Evolutionary conservation across 768 basidiomycete species (phyloP), one percentile per base, ranked within the genome.

Genomic region (Hygrocybe coccinea): DNA sequence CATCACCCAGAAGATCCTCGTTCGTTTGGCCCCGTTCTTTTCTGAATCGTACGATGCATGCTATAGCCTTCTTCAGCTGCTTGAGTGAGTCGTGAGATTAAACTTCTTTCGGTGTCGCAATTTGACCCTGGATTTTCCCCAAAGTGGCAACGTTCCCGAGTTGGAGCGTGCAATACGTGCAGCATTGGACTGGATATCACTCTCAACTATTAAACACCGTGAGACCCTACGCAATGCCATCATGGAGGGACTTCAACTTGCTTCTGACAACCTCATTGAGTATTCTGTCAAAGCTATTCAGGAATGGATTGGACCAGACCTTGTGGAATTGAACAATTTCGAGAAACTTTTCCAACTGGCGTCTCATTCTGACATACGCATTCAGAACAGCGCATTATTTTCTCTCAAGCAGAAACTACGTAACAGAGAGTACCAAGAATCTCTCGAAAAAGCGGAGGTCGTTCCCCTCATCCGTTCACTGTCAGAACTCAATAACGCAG

Each of bases 261-360:
- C 62, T 22, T 62, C 62, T 5, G 56, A 61, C 14, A 39, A 21
- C 21, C 34, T 63, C 19, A 55, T 59, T 34, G 57, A 63, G 45
- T 60, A 49, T 39, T 34, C 62, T 11, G 57, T 35, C 38, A 38
- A 49, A 35, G 62, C 62, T 11, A 61, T 63, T 22, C 51, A 57
- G 34, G 55, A 57, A 21, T 63, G 62, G 62, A 55, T 63, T 25
- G 62, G 62, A 17, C 60, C 60, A 33, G 62, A 63, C 36, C 62
- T 63, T 37, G 55, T 57, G 5, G 45, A 59, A 36, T 34, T 59
- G 36, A 61, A 61, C 48, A 47, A 63, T 36, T 61, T 61, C 37
- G 25, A n/a, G 48, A 55, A 44, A 35, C 51, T 61, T 34, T 59
- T 63, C 35, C 47, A 55, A 15, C 49, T 63, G 12, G 55, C 50